Conservation (phyloP, 2,329 filamentous ascomycete species). For the Fusarium mangiferae region DNA sequence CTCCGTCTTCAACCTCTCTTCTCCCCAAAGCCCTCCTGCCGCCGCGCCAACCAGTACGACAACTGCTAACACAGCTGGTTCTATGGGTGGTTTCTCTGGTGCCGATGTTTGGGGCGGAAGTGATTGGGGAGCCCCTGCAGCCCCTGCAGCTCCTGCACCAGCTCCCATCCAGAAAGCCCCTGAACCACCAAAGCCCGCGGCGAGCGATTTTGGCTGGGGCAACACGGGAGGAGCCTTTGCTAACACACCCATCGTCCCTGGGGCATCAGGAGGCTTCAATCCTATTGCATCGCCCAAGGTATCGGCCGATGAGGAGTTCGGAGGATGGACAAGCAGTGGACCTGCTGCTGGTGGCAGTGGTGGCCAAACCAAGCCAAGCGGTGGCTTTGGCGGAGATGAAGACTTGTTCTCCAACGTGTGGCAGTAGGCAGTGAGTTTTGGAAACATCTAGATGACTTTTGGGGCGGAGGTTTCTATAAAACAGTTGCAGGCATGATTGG, state of each 20-base stretch:
- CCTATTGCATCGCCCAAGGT: conserved; percentile 69
- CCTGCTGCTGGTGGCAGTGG: conserved; percentile 53
- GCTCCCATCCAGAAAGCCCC: conserved; percentile 71
- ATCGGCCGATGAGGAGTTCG: conserved; percentile 92
- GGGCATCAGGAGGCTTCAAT: conserved; percentile 72
- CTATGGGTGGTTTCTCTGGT: conserved; percentile 55
- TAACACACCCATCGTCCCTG: conserved; percentile 69
- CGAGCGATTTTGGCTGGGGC: conserved; percentile 73
- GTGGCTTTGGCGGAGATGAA: conserved; percentile 75
- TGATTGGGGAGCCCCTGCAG: conserved; percentile 79
- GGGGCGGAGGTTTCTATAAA: conserved; percentile 36
- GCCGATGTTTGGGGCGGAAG: conserved; percentile 88
- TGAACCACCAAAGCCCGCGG: conserved; percentile 55
- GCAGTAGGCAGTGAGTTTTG: conserved; percentile 65
- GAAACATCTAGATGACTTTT: conserved; percentile 24
- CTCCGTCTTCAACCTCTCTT: conserved; percentile 87
- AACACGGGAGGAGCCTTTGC: conserved; percentile 59
- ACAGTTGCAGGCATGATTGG: conserved; percentile 45
- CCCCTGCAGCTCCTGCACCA: conserved; percentile 59
- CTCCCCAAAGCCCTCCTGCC: conserved; percentile 58
- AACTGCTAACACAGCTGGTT: conserved; percentile 44
- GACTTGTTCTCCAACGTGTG: conserved; percentile 97
- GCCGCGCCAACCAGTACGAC: conserved; percentile 55
- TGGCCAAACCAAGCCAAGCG: conserved; percentile 61
- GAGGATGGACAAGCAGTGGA: conserved; percentile 86